Base-by-base conservation (phyloP, 1,139 yeast genomes). In the Blastobotrys malaysiensis region DNA sequence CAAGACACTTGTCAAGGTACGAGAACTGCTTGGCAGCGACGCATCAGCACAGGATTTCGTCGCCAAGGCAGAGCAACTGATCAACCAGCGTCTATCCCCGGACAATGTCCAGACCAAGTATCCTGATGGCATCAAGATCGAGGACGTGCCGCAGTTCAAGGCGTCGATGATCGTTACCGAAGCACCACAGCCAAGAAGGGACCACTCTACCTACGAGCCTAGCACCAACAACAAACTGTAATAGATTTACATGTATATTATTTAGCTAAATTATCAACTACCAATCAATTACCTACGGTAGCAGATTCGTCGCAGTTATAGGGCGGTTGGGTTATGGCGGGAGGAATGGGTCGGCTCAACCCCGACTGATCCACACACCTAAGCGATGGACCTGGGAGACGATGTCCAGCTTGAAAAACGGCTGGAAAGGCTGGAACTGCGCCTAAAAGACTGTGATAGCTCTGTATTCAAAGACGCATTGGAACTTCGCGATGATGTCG, bases 151-250 rank as follows among this genome's bases (percentile, higher is more conserved):
- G 2, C 53, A 54, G 19, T 72, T 69, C 61, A 70, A 70, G 59
- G 54, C 70, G 19, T 51, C 59, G 13, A 54, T 70, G 55, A 50
- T 53, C 45, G 55, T 71, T 19, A 64, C 70, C 14, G 65, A 63
- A 24, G 73, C 73, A 4, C 73, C 75, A 1, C 53, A 50, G 24
- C 75, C 75, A 3, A 56, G 65, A 16, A 57, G 59, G 16, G 73
- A 69, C 43, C 55, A 71, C 43, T 46, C 63, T 5, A 52, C 59
- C 5, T 71, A 62, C 52, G 39, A 31, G 16, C 39, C n/a, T 16
- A 16, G 39, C 11, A n/a, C 39, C 16, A 31, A 7, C 39, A 31
- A 31, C 16, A 31, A 31, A 11, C 16, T 31, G 39, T 31, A 31
- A 31, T 31, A 31, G 39, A 31, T 31, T 31, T 22, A 22, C 7